A percentile compares a stretch with the other conserved stretches of the same genome.
These are phyloP conservation scores for Hypoxylon sp. DNA, from an alignment of 2,329 filamentous ascomycete genomes.

Conservation along the genomic window DNA sequence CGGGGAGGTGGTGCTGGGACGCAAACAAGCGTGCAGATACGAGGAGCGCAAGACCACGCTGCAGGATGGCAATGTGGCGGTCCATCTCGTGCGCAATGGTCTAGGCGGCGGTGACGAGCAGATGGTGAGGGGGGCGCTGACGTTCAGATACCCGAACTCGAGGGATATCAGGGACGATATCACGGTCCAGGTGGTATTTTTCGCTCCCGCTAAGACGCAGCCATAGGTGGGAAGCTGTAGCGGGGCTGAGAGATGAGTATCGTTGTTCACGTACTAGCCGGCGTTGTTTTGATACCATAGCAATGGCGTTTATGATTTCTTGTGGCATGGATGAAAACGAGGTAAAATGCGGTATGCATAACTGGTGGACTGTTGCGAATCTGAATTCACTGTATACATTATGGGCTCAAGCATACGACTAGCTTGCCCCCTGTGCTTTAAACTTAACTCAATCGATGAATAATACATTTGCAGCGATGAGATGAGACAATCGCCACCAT, in stretches of 20 bases:
- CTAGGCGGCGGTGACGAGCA: constrained; percentile 82
- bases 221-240: not conserved
- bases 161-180: constrained; percentile 78
- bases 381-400: not conserved
- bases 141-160: constrained; percentile 78
- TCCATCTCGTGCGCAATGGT: constrained; percentile 84
- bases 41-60: constrained; percentile 76
- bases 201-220: constrained; percentile 60
- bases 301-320: constrained; percentile 18
- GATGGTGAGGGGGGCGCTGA: constrained; percentile 80
- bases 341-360: constrained; percentile 2
- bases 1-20: constrained; percentile 48
- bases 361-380: not conserved
- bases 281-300: constrained; percentile 20
- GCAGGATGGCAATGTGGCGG: constrained; percentile 85
- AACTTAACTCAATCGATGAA: not conserved
- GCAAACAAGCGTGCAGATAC: constrained; percentile 48
- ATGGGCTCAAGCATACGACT: not conserved
- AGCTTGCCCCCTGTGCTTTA: not conserved
- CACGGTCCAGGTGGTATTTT: constrained; percentile 89
- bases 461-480: not conserved
- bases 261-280: constrained; percentile 8
- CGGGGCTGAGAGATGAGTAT: not conserved
- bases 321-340: constrained; percentile 1
- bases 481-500: not conserved